Evolutionary conservation across 2,329 filamentous ascomycete genomes (phyloP).

Genomic region (Penicillium sp.): DNA sequence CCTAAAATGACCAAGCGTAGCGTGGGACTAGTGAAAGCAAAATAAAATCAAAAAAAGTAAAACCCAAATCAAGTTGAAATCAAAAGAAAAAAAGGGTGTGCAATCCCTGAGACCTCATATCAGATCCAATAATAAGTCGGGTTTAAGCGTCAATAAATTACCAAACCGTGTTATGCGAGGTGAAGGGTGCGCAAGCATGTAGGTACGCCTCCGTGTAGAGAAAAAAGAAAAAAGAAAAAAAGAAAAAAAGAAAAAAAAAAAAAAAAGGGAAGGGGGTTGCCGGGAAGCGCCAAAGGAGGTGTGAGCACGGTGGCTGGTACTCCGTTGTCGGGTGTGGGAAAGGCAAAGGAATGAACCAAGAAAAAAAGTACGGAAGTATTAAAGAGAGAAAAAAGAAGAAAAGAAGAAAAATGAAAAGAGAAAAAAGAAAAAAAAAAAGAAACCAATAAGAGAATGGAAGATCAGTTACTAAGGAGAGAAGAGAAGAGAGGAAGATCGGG

Average conservation of each 20-base stretch:
- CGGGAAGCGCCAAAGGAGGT: constrained; percentile 15
- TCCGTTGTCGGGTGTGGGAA: constrained; percentile 11
- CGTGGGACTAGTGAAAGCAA: constrained; percentile 5
- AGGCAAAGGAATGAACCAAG: constrained; percentile 30
- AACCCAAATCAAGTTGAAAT: constrained; percentile 1
- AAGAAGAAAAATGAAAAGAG: background rate
- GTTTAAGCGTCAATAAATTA: constrained; percentile 23
- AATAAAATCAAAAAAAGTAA: constrained; percentile 1
- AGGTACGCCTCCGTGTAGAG: constrained; percentile 23
- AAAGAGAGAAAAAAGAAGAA: background rate
- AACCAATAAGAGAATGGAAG: constrained; percentile 7
- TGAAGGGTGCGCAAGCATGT: constrained; percentile 19
- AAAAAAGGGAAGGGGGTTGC: constrained; percentile 20
- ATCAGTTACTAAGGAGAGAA: constrained; percentile 15
- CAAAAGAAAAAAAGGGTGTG: background rate
- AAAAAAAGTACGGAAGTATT: constrained; percentile 4
- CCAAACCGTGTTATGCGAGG: constrained; percentile 11
- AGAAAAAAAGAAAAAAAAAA: constrained; percentile 1
- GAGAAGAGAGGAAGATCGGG: constrained; percentile 8
- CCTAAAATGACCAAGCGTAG: constrained; percentile 13
- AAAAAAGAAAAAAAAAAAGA: background rate
- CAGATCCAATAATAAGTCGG: constrained; percentile 36
- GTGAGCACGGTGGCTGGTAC: constrained; percentile 34
- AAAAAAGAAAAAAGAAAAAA: constrained; percentile 5
- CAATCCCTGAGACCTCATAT: constrained; percentile 29